Conservation (phyloP, 352 stramenopile species). For the Globisporangium takayamanum region DNA sequence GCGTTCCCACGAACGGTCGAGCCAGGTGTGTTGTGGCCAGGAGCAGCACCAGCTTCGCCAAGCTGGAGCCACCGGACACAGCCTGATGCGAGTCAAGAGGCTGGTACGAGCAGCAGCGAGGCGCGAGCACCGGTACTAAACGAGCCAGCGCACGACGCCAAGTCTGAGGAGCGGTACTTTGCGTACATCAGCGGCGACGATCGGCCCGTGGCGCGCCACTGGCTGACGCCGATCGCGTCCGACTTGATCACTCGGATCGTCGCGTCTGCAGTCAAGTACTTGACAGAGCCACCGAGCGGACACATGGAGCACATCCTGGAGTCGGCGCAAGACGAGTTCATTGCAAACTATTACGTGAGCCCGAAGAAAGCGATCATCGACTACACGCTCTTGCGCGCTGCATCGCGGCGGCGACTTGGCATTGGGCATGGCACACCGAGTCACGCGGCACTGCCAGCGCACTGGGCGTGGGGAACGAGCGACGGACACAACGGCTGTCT, state of each 20-base stretch:
- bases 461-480: constrained; percentile 69
- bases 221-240: constrained; percentile 28
- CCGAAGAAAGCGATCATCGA: constrained; percentile 74
- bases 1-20: background rate
- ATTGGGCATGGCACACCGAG: constrained; percentile 42
- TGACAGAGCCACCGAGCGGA: constrained; percentile 21
- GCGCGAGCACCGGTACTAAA: background rate
- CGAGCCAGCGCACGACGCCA: background rate
- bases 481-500: constrained; percentile 42
- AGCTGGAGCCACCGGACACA: background rate
- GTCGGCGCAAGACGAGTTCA: constrained; percentile 34
- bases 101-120: background rate
- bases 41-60: background rate
- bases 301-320: constrained; percentile 40
- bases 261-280: constrained; percentile 45
- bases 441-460: constrained; percentile 31
- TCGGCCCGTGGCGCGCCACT: constrained; percentile 31
- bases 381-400: constrained; percentile 47
- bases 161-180: constrained; percentile 52
- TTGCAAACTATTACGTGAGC: constrained; percentile 55
- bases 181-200: constrained; percentile 35
- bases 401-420: constrained; percentile 34
- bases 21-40: background rate
- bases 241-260: constrained; percentile 38
- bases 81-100: too few species aligned